phyloP scores from a whole-genome alignment of 2,329 filamentous ascomycete species.

The Pyricularia pennisetigena region DNA sequence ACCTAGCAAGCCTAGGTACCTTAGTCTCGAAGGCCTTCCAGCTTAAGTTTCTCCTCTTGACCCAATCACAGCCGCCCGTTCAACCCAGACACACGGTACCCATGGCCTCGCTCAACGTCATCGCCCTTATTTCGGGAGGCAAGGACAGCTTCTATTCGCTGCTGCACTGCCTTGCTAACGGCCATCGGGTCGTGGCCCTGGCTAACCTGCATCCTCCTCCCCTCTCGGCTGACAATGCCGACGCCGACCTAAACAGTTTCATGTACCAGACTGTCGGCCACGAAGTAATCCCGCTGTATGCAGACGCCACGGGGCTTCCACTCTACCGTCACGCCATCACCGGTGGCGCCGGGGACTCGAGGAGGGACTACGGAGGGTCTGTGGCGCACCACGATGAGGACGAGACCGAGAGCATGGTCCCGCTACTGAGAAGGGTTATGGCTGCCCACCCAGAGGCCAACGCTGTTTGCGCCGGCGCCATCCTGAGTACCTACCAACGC shows the following conservation, averaged over 20 bases:
- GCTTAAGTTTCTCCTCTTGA: background rate
- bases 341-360: constrained; percentile 61
- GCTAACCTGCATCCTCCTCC: constrained; percentile 69
- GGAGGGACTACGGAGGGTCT: constrained; percentile 52
- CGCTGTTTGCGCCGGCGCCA: constrained; percentile 82
- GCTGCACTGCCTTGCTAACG: constrained; percentile 79
- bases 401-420: constrained; percentile 81
- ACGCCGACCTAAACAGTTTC: constrained; percentile 81
- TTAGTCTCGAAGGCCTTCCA: background rate
- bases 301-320: constrained; percentile 66
- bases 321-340: constrained; percentile 72
- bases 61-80: background rate
- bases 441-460: constrained; percentile 67
- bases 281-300: constrained; percentile 75
- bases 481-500: constrained; percentile 90
- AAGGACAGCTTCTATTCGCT: constrained; percentile 96
- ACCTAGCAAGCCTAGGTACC: background rate
- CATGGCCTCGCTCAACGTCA: constrained; percentile 51
- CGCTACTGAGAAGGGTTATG: constrained; percentile 60
- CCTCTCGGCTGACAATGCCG: constrained; percentile 21
- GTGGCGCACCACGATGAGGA: constrained; percentile 34
- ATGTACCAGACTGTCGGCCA: constrained; percentile 99
- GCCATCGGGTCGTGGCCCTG: constrained; percentile 75
- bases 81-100: constrained; percentile 7
- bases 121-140: constrained; percentile 88